A percentile compares a stretch with the other conserved stretches of the same genome.
phyloP scores from a whole-genome alignment of 1,284 basidiomycete species.

The Rhodotorula sp. region DNA sequence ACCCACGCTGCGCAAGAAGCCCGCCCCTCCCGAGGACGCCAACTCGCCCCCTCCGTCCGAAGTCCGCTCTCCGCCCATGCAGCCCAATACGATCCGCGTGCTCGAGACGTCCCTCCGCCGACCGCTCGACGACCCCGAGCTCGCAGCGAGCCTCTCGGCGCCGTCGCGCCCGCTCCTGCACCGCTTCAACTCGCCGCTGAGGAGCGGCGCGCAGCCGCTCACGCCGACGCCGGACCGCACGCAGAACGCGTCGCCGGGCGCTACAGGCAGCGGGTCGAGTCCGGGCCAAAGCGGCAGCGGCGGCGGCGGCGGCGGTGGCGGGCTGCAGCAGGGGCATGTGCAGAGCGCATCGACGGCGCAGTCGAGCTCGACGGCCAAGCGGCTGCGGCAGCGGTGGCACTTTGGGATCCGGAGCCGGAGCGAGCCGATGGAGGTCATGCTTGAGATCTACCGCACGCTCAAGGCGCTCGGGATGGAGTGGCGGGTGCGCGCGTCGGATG shows the following conservation, averaged over 20 bases:
- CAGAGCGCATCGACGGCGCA: background rate
- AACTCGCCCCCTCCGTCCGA: background rate
- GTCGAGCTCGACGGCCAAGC: conserved; percentile 17
- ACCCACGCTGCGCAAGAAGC: conserved; percentile 30
- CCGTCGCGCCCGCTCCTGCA: conserved; percentile 19
- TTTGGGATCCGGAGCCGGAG: conserved; percentile 94
- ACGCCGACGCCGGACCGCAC: conserved; percentile 32
- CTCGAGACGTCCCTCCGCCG: conserved; percentile 32
- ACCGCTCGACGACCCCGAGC: conserved; percentile 26
- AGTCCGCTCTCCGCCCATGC: conserved; percentile 2
- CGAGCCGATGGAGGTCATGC: conserved; percentile 98
- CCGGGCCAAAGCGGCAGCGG: background rate
- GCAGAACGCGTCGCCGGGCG: background rate
- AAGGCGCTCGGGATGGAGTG: conserved; percentile 96
- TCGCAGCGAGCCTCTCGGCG: conserved; percentile 11
- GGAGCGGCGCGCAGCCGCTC: conserved; percentile 34
- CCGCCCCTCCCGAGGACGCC: background rate
- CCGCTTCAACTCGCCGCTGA: conserved; percentile 38
- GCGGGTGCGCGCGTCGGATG: conserved; percentile 50
- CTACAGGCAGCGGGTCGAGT: background rate
- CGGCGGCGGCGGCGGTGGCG: background rate
- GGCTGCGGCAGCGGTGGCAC: conserved; percentile 71
- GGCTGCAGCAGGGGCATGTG: background rate
- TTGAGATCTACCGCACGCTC: conserved; percentile 94
- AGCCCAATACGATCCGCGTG: conserved; percentile 33